A percentile compares a stretch with the other conserved stretches of the same genome.
Conservation (phyloP, 495 filamentous ascomycete species). For the Hyaloscypha bicolor region DNA sequence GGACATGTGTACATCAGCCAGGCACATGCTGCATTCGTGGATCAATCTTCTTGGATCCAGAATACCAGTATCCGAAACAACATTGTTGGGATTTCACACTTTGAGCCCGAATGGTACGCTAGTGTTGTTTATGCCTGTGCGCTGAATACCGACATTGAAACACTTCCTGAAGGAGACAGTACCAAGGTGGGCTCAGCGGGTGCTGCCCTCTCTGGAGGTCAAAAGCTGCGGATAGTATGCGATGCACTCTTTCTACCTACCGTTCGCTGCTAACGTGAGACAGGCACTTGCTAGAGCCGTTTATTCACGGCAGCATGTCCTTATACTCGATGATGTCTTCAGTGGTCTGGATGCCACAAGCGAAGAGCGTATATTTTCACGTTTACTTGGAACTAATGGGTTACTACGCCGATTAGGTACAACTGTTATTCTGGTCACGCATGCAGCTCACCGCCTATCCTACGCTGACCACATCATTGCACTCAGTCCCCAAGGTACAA, state of each 20-base stretch:
- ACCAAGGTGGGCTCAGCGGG: conserved; percentile 59
- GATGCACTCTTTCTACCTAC: background rate
- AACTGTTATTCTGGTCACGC: conserved; percentile 51
- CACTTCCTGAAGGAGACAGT: conserved; percentile 54
- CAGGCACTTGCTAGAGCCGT: conserved; percentile 30
- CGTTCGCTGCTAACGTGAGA: background rate
- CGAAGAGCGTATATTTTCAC: conserved; percentile 11
- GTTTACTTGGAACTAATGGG: background rate
- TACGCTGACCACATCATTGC: conserved; percentile 55
- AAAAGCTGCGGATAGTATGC: conserved; percentile 57
- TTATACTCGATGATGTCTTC: conserved; percentile 30
- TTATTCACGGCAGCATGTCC: conserved; percentile 17
- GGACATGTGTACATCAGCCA: conserved; percentile 34
- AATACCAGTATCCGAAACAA: conserved; percentile 36
- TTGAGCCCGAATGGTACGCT: conserved; percentile 39
- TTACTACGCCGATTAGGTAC: conserved; percentile 29
- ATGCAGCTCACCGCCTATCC: conserved; percentile 47
- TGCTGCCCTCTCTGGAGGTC: conserved; percentile 58
- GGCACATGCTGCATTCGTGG: conserved; percentile 39
- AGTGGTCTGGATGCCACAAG: conserved; percentile 26
- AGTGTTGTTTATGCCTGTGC: conserved; percentile 37
- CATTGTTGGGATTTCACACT: conserved; percentile 30
- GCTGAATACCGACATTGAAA: conserved; percentile 34
- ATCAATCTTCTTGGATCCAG: conserved; percentile 45
- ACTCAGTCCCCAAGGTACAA: conserved; percentile 45